phyloP scores from a whole-genome alignment of 2,329 filamentous ascomycete species.

The Nothopassalora personata region DNA sequence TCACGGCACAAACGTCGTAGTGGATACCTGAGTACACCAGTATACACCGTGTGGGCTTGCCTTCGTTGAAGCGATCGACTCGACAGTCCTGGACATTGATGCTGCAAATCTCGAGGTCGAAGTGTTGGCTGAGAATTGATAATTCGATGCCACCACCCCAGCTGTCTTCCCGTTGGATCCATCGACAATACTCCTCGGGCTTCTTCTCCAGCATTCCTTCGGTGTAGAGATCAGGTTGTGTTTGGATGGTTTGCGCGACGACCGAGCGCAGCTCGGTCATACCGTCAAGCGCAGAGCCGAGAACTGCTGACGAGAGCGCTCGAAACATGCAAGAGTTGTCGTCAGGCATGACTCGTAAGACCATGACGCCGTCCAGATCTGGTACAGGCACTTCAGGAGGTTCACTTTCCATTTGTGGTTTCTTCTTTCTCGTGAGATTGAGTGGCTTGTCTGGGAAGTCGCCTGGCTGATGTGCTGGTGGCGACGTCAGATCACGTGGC shows the following conservation, averaged over 20 bases:
- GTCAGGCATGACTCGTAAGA: conserved; percentile 91
- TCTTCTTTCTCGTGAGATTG: conserved; percentile 40
- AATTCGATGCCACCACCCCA: conserved; percentile 95
- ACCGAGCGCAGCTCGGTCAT: conserved; percentile 71
- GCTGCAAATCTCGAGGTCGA: conserved; percentile 77
- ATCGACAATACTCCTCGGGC: conserved; percentile 70
- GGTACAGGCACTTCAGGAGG: conserved; percentile 58
- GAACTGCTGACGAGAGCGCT: conserved; percentile 75
- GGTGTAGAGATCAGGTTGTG: conserved; percentile 65
- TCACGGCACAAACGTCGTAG: conserved; percentile 83
- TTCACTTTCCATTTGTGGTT: conserved; percentile 47
- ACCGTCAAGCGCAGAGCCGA: conserved; percentile 56
- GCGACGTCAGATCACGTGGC: conserved; percentile 14
- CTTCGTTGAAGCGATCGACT: conserved; percentile 74
- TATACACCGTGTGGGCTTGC: conserved; percentile 63
- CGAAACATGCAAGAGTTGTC: conserved; percentile 95
- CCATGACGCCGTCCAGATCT: conserved; percentile 52
- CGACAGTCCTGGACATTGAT: conserved; percentile 69
- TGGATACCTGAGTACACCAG: conserved; percentile 89
- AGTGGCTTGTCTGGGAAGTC: conserved; percentile 31
- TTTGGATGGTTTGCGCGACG: conserved; percentile 72
- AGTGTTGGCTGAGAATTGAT: conserved; percentile 75
- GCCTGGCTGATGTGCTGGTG: conserved; percentile 24
- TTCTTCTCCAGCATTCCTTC: conserved; percentile 67
- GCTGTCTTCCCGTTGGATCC: conserved; percentile 71